Base-by-base conservation (phyloP, 768 basidiomycete genomes). In the Termitomyces bulborhizus region DNA sequence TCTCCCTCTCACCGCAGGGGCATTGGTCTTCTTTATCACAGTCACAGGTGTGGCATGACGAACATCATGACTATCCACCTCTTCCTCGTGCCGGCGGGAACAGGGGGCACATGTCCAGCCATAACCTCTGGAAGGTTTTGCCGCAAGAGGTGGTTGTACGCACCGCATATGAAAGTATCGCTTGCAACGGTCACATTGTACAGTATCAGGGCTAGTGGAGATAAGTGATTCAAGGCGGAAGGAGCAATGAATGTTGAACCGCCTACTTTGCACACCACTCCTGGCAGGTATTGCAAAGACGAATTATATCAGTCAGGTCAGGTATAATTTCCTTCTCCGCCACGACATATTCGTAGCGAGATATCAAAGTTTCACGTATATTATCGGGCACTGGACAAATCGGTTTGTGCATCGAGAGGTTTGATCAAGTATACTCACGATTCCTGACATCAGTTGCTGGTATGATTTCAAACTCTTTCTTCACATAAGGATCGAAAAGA, bases 21-120 rank as follows among this genome's bases (percentile, higher is more conserved):
- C 86, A 59, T 86, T 87, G 40, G 86, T 81, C 69, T 85, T 89
- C 32, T 73, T 72, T 6, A 70, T 61, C 18, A 64, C 56, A 32
- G 43, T 49, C 29, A 65, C 56, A 13, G 85, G 81, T 15, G 80
- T 80, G 15, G 71, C 70, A 60, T 82, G 81, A 40, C 86, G 84
- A 46, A 82, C 78, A 29, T 86, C 84, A 60, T 86, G 84, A 57
- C 84, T 81, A 65, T 89, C 86, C 46, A 93, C 88, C 66, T 90
- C 84, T 63, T 93, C 88, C 62, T 93, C 93, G 65, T 95, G 89
- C 60, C 82, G 81, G 51, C 84, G 82, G 11, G 93, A 89, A 69
- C 95, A 98, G 1, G 93, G 92, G 0, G 91, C 90, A 64, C 96
- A 98, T 9, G 93, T 93, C 96, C 96, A 98, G 21, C 91, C 93